Conservation (phyloP, 2,329 filamentous ascomycete genomes). For the Epichloe typhina region DNA sequence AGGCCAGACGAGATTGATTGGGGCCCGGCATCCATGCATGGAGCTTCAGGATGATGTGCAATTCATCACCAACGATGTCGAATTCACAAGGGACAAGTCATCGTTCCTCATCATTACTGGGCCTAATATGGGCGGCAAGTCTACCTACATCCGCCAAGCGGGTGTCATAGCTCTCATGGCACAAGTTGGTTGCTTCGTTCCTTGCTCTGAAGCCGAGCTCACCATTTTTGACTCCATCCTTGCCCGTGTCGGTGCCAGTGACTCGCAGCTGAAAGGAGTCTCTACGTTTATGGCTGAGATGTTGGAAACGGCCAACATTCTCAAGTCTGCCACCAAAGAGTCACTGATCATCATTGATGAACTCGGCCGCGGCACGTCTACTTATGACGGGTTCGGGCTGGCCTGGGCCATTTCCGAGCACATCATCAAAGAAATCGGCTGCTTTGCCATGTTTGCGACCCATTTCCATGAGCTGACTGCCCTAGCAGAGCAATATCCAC, state of each 20-base stretch:
- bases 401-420: conserved; percentile 98
- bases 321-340: conserved; percentile 90
- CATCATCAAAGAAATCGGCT: conserved; percentile 88
- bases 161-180: conserved; percentile 96
- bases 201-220: conserved; percentile 77
- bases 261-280: conserved; percentile 94
- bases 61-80: conserved; percentile 96
- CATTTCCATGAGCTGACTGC: conserved; percentile 98
- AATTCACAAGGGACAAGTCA: conserved; percentile 61
- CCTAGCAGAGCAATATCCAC: conserved; percentile 70
- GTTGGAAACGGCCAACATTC: conserved; percentile 95
- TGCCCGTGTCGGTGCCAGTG: conserved; percentile 86
- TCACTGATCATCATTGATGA: conserved; percentile 98
- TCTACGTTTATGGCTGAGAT: conserved; percentile 99
- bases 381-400: conserved; percentile 96
- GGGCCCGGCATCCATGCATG: conserved; percentile 92
- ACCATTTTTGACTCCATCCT: conserved; percentile 99
- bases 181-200: conserved; percentile 92
- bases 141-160: conserved; percentile 94
- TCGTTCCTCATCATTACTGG: conserved; percentile 95
- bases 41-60: conserved; percentile 98
- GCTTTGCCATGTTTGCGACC: conserved; percentile 89
- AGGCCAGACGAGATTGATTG: conserved; percentile 79
- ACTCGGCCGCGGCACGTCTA: conserved; percentile 88
- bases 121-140: conserved; percentile 98